Evolutionary conservation across 805 yeast species (phyloP), one percentile per base, ranked within the genome.

Genomic region (Candida maris): DNA sequence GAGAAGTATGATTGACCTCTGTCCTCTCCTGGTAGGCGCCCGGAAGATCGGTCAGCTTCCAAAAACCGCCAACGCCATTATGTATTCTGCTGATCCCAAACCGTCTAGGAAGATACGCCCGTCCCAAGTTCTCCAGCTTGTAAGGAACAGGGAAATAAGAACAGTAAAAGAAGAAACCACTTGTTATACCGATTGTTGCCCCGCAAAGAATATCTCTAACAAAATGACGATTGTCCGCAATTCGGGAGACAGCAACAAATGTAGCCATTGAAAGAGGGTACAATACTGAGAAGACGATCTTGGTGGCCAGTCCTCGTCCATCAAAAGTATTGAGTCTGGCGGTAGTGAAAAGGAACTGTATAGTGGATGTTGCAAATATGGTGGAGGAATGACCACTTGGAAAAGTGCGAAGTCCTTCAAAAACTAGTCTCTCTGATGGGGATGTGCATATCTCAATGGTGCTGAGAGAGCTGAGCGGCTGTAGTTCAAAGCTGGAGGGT

Each of bases 341-440:
- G 4, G 64, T 48, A 8, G 59, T 38, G 44, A 64, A 59, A 16
- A 68, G 54, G 16, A 61, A 49, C 19, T 63, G 52, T 14, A 64
- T 51, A 1, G 65, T 60, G 40, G 67, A 61, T 1, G 79, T 69
- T 1, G 78, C 64, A 46, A 75, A 75, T 16, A 73, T 59, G 5
- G 74, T 61, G 6, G 77, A 61, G 1, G 80, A 65, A 49, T 76
- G 81, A 1, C 79, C 81, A 32, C 77, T 72, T 2, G 81, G 81
- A 32, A 78, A 74, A 19, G 77, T 70, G 44, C 78, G 63, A 49
- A 73, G 71, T 1, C 81, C 81, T 48, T 75, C 79, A 48, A 56
- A 50, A 14, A 76, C 51, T 3, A 61, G 38, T 12, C 41, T 47
- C 3, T 51, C 16, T 34, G 70, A 49, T 1, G 53, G 49, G 18